Evolutionary conservation across 352 stramenopile species (phyloP).

Genomic region (Blastocystis sp.): DNA sequence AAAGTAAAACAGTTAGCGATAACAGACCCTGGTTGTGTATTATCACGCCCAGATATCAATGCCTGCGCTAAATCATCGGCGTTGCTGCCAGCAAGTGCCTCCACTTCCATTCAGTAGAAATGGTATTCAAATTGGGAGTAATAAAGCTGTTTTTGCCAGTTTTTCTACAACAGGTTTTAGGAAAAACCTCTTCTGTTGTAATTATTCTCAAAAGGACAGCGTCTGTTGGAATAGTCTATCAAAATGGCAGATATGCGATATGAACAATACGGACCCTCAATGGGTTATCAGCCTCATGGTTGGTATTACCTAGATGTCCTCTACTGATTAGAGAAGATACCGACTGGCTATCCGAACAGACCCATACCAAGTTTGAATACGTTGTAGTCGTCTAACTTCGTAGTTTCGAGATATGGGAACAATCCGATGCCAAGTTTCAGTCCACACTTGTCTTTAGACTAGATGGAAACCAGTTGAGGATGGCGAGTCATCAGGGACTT

Average conservation of each 20-base stretch:
- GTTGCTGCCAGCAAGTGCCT: neutral
- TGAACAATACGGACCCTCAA: slow-evolving; percentile 35
- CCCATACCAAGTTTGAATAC: neutral
- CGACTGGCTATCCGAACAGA: neutral
- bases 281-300: neutral
- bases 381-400: neutral
- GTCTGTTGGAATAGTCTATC: neutral
- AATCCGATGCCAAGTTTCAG: neutral
- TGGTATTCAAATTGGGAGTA: neutral
- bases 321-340: neutral
- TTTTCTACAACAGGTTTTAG: neutral
- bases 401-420: neutral
- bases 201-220: neutral
- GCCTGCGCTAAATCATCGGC: neutral
- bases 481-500: neutral
- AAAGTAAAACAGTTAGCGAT: slow-evolving; percentile 20
- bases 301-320: neutral
- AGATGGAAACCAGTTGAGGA: neutral
- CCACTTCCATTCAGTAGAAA: slow-evolving; percentile 2
- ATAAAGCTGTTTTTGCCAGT: neutral
- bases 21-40: slow-evolving; percentile 17
- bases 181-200: neutral
- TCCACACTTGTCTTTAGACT: neutral
- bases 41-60: neutral
- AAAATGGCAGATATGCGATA: slow-evolving; percentile 52